Evolutionary conservation across 257 asterid genomes (phyloP).

Genomic region (Cruciata laevipes): DNA sequence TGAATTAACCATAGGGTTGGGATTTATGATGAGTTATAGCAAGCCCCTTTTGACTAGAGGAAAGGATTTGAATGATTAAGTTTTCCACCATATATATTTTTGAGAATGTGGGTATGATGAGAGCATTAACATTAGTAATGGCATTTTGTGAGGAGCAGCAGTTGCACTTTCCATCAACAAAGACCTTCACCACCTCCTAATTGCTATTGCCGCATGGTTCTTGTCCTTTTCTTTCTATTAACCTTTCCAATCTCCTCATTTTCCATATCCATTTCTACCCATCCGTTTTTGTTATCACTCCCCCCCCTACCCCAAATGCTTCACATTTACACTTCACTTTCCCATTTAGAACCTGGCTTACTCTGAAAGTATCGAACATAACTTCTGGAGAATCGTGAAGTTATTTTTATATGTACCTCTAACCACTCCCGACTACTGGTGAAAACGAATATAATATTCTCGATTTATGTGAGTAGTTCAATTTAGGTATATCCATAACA

Average conservation of each 20-base stretch:
- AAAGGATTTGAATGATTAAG: slow-evolving; percentile 1
- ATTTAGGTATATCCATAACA: too few relatives aligned
- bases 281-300: neutral
- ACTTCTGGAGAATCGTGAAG: too few relatives aligned
- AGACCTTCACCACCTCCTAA: neutral
- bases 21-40: neutral
- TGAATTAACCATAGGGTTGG: neutral
- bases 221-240: slow-evolving; percentile 16
- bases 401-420: too few relatives aligned
- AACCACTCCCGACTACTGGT: too few relatives aligned
- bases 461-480: too few relatives aligned
- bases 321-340: neutral
- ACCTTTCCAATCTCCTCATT: slow-evolving; percentile 15
- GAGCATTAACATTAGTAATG: slow-evolving; percentile 11
- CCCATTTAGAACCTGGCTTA: neutral
- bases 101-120: slow-evolving; percentile 3
- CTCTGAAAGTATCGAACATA: too few relatives aligned
- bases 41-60: neutral
- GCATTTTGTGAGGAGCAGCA: slow-evolving; percentile 5
- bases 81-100: neutral
- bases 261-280: slow-evolving; percentile 8
- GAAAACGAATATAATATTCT: too few relatives aligned
- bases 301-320: neutral
- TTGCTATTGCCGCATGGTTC: slow-evolving; percentile 13
- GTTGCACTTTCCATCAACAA: slow-evolving; percentile 13